A percentile compares a stretch with the other conserved stretches of the same genome.
These are phyloP conservation scores for Macadamia tetraphylla DNA, from an alignment of 164 flowering plant species.

Conservation along the genomic window DNA sequence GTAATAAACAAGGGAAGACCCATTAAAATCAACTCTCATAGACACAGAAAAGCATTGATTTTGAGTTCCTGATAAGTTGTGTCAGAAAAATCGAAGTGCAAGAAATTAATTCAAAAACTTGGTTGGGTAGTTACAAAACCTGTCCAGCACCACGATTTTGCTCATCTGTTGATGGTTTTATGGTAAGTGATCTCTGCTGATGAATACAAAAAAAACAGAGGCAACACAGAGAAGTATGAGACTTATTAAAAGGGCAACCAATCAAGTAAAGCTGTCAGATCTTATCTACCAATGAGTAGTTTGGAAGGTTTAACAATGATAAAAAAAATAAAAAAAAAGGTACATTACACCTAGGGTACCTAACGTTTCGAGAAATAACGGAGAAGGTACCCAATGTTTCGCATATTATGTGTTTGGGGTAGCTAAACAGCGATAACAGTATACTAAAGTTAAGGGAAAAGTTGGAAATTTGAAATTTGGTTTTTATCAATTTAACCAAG, in stretches of 20 bases:
- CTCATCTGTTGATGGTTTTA: conserved; percentile 37
- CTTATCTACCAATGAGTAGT: too few species aligned
- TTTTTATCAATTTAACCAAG: too few species aligned
- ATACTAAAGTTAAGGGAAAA: too few species aligned
- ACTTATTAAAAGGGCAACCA: too few species aligned
- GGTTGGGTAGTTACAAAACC: conserved; percentile 28
- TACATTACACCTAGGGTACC: too few species aligned
- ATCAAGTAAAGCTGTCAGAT: too few species aligned
- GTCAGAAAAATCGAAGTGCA: not conserved
- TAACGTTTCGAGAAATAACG: too few species aligned
- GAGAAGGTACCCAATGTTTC: too few species aligned
- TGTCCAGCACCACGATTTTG: conserved; percentile 51
- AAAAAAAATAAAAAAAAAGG: not conserved
- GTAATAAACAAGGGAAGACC: not conserved
- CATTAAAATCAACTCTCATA: conserved; percentile 1
- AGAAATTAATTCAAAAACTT: not conserved
- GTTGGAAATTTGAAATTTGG: too few species aligned
- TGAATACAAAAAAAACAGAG: conserved; percentile 8
- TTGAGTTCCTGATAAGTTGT: not conserved
- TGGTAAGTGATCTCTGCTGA: conserved; percentile 47
- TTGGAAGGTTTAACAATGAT: not conserved
- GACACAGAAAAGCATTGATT: not conserved
- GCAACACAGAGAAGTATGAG: not conserved
- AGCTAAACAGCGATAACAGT: too few species aligned
- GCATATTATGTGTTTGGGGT: too few species aligned